Percentiles rank a stretch among this genome's conserved stretches.
Evolutionary conservation across 1,284 basidiomycete genomes (phyloP).

Genomic region (Somion occarium): DNA sequence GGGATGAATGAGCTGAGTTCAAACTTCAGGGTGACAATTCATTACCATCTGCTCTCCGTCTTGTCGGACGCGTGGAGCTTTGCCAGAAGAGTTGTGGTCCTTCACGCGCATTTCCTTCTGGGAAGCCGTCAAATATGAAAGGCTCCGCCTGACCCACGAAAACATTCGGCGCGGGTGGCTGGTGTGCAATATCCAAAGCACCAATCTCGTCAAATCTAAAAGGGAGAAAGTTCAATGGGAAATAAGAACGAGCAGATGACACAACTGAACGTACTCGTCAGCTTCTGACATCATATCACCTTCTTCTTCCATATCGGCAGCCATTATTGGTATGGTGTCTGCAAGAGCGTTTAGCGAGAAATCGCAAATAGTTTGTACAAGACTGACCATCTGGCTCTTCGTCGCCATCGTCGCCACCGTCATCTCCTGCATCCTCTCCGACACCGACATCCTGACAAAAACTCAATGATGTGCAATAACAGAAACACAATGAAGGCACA

Average conservation of each 20-base stretch:
- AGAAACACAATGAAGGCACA: constrained; percentile 18
- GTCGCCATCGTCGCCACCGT: constrained; percentile 41
- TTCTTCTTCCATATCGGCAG: constrained; percentile 49
- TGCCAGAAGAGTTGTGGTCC: constrained; percentile 44
- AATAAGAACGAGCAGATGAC: too few relatives aligned
- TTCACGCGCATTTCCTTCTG: constrained; percentile 28
- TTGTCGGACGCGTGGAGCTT: not conserved
- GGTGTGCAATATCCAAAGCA: constrained; percentile 37
- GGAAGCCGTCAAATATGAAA: constrained; percentile 50
- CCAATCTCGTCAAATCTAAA: constrained; percentile 48
- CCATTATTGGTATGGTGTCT: constrained; percentile 17
- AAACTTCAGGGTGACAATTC: constrained; percentile 30
- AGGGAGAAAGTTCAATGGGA: too few relatives aligned
- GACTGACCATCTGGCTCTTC: constrained; percentile 35
- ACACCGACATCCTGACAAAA: constrained; percentile 45
- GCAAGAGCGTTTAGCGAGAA: not conserved
- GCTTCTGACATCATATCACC: constrained; percentile 69
- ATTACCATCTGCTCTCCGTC: constrained; percentile 25
- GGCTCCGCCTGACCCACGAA: constrained; percentile 37
- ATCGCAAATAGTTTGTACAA: not conserved
- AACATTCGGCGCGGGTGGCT: constrained; percentile 15
- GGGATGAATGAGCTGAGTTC: constrained; percentile 2
- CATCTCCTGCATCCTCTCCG: constrained; percentile 35
- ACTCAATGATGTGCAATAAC: not conserved
- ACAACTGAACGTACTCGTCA: constrained; percentile 58